Base-by-base conservation (phyloP, 2,329 filamentous ascomycete species). In the Elsinoe ampelina region DNA sequence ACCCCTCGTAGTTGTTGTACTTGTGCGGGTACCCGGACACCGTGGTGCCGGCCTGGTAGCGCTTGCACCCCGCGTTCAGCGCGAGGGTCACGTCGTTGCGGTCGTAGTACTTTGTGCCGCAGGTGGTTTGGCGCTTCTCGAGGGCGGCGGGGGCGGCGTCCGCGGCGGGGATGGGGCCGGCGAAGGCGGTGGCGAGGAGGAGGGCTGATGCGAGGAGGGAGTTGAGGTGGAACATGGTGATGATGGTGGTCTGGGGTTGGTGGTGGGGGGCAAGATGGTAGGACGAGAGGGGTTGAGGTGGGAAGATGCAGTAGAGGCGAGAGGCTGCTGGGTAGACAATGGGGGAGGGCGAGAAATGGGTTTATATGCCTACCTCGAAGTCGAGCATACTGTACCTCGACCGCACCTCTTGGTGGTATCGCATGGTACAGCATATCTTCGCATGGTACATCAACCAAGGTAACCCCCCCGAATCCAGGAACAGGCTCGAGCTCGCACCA, bases 1-100 rank as follows among this genome's bases (percentile, higher is more conserved):
- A 85, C 15, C 79, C 81, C 64, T 85, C 82, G 62, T 78, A 78
- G 72, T 84, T 79, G 67, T 82, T 78, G 71, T 81, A 84, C 35
- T 68, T 68, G 66, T 84, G 81, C 0, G 81, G 81, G 66, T 84
- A 83, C 56, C 39, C 32, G 2, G 39, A 52, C n/a, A 52, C 48
- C 7, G 48, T 39, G 4, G 48, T 52, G 32, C 48, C 48, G 32
- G 48, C 48, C 2, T 67, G 65, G 60, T 74, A 73, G 39, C 68
- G 41, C 42, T 57, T 26, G 42, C 43, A 57, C 7, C 55, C 38
- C 4, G 52, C 38, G 38, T 47, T 47, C 22, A 47, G 13, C 13
- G 38, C 52, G 17, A 43, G 38, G 8, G 22, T 15, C 3, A 19
- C 2, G 15, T 55, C 41, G 15, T 35, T 52, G 48, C 26, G 26